A percentile compares a stretch with the other conserved stretches of the same genome.
Evolutionary conservation across 2,329 filamentous ascomycete species (phyloP).

Genomic region (Colletotrichum eleusines): DNA sequence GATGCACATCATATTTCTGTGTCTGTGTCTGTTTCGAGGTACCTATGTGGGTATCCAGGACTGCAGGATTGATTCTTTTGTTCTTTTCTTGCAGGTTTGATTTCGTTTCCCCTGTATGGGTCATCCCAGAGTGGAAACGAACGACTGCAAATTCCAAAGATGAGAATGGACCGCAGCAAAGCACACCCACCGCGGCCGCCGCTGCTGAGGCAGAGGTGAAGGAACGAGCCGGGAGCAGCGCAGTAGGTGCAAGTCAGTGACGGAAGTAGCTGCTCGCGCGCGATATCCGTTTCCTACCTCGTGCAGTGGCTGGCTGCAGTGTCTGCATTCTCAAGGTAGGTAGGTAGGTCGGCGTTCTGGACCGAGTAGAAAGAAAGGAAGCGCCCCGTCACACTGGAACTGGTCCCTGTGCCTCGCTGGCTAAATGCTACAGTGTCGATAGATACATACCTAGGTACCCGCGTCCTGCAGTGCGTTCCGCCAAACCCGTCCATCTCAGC

Average conservation of each 20-base stretch:
- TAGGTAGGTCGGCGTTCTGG: not conserved
- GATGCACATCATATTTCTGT: slow-evolving; percentile 20
- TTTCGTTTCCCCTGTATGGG: not conserved
- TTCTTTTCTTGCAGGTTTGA: slow-evolving; percentile 4
- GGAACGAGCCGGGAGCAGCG: not conserved
- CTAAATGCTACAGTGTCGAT: slow-evolving; percentile 3
- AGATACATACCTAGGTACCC: no score
- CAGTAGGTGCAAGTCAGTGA: slow-evolving; percentile 10
- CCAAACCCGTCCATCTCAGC: slow-evolving; percentile 3
- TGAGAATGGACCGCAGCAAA: not conserved
- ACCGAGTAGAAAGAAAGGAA: slow-evolving; percentile 1
- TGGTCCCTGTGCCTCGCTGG: not conserved
- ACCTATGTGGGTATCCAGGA: not conserved
- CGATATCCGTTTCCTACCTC: no score
- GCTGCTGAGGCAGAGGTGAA: not conserved
- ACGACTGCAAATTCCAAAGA: not conserved
- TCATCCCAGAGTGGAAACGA: not conserved
- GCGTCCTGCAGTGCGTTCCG: not conserved
- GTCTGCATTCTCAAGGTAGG: not conserved
- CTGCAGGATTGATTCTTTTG: not conserved
- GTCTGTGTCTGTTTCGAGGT: not conserved
- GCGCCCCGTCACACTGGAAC: slow-evolving; percentile 16
- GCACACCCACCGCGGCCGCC: not conserved
- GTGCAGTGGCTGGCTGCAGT: not conserved
- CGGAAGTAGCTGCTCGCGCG: not conserved